Evolutionary conservation across 108 stramenopile genomes (phyloP).

Genomic region (Hondaea fermentalgiana): DNA sequence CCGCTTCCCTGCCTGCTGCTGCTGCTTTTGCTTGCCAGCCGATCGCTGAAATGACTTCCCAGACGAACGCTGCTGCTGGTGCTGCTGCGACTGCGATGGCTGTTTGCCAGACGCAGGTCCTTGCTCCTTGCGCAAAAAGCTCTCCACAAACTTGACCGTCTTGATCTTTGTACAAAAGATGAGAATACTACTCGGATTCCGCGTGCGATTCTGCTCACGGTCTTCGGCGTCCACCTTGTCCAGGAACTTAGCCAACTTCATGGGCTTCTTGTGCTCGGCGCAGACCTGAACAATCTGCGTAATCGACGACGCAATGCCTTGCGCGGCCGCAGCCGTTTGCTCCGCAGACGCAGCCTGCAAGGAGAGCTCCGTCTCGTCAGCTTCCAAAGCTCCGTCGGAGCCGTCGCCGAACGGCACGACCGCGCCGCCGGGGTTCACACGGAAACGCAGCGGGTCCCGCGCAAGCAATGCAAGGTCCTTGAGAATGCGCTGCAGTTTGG

Average conservation of each 20-base stretch:
- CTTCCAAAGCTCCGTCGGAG: background rate
- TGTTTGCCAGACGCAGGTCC: no score
- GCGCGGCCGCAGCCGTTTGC: background rate
- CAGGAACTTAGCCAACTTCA: background rate
- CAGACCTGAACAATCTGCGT: slow-evolving; percentile 9
- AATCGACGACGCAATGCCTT: background rate
- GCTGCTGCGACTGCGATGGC: no score
- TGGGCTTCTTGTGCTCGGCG: slow-evolving; percentile 8
- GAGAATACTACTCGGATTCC: background rate
- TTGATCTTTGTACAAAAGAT: slow-evolving; percentile 17
- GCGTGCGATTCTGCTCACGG: background rate
- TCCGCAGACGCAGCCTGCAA: background rate
- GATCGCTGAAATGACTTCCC: no score
- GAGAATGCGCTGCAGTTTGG: slow-evolving; percentile 91
- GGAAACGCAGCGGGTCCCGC: background rate
- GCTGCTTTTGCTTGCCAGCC: no score
- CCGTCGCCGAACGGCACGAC: background rate
- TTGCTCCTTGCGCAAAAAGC: background rate
- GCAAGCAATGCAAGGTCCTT: background rate
- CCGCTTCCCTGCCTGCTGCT: background rate
- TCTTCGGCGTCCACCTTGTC: background rate
- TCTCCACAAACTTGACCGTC: slow-evolving; percentile 17
- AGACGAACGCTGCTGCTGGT: no score
- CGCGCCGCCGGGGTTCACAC: background rate
- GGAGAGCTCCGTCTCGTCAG: background rate